phyloP scores from a whole-genome alignment of 2,329 filamentous ascomycete species.

The Calonectria multiphialidica region DNA sequence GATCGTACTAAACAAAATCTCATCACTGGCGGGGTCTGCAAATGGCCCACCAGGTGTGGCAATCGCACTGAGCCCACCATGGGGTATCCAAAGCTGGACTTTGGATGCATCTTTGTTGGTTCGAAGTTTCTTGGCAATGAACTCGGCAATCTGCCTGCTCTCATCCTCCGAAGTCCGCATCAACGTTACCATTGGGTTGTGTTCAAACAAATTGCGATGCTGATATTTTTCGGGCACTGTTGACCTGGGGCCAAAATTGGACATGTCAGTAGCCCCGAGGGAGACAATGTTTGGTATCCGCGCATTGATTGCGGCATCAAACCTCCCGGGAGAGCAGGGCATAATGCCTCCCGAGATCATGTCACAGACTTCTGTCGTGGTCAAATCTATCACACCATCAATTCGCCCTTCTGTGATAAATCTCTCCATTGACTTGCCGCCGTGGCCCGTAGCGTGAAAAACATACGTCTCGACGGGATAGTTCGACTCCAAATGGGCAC shows the following conservation, averaged over 20 bases:
- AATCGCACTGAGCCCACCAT: neutral
- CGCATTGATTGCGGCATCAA: neutral
- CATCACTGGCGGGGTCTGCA: neutral
- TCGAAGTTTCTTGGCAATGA: neutral
- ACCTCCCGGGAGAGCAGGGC: neutral
- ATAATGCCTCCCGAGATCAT: conserved; percentile 9
- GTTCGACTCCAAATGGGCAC: neutral
- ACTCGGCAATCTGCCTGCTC: conserved; percentile 3
- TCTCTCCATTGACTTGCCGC: neutral
- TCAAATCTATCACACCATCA: neutral
- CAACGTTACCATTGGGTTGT: conserved; percentile 1
- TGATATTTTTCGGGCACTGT: conserved; percentile 5
- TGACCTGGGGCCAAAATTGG: neutral
- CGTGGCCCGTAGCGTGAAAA: neutral
- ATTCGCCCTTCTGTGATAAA: neutral
- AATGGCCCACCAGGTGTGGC: neutral
- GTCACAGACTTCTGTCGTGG: conserved; percentile 5
- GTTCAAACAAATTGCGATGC: neutral
- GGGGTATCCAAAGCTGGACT: neutral
- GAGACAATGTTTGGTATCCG: neutral
- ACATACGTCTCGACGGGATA: neutral
- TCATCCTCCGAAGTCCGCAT: conserved; percentile 4
- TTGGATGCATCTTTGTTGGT: neutral
- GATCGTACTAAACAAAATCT: neutral
- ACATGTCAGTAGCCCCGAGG: neutral